Percentiles rank a stretch among this genome's conserved stretches.
Conservation (phyloP, 2,329 filamentous ascomycete genomes). For the Apiospora malaysiana region DNA sequence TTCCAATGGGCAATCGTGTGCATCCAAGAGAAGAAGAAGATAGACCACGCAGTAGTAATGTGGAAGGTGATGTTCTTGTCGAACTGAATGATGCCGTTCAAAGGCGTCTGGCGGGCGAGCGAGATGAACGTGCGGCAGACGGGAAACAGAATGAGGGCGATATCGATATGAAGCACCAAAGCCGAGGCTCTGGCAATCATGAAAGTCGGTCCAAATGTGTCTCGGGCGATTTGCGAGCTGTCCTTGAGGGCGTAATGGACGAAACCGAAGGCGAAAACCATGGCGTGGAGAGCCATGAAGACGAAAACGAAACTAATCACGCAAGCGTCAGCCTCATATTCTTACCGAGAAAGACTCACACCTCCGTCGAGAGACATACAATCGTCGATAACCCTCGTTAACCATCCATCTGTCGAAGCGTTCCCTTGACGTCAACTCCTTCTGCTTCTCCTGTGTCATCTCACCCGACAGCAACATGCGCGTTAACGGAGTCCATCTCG, state of each 20-base stretch:
- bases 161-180: slow-evolving; percentile 80
- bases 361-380: slow-evolving; percentile 58
- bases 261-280: slow-evolving; percentile 82
- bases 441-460: slow-evolving; percentile 76
- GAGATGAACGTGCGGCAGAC: slow-evolving; percentile 87
- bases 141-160: slow-evolving; percentile 79
- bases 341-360: slow-evolving; percentile 18
- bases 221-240: slow-evolving; percentile 68
- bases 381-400: slow-evolving; percentile 81
- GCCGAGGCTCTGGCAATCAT: slow-evolving; percentile 78
- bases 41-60: slow-evolving; percentile 84
- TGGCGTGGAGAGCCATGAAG: slow-evolving; percentile 74
- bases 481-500: slow-evolving; percentile 82
- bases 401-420: slow-evolving; percentile 88
- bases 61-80: slow-evolving; percentile 92
- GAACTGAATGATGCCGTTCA: slow-evolving; percentile 87
- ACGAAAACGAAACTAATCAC: slow-evolving; percentile 63
- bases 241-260: slow-evolving; percentile 82
- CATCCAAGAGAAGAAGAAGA: slow-evolving; percentile 87
- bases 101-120: slow-evolving; percentile 76
- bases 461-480: slow-evolving; percentile 84
- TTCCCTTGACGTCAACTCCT: slow-evolving; percentile 70
- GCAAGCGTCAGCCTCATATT: slow-evolving; percentile 31
- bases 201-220: slow-evolving; percentile 77
- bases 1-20: slow-evolving; percentile 88